A percentile compares a stretch with the other conserved stretches of the same genome.
These are phyloP conservation scores for Chalciporus pseudorubinellus DNA, from an alignment of 768 basidiomycete genomes.

Conservation along the genomic window DNA sequence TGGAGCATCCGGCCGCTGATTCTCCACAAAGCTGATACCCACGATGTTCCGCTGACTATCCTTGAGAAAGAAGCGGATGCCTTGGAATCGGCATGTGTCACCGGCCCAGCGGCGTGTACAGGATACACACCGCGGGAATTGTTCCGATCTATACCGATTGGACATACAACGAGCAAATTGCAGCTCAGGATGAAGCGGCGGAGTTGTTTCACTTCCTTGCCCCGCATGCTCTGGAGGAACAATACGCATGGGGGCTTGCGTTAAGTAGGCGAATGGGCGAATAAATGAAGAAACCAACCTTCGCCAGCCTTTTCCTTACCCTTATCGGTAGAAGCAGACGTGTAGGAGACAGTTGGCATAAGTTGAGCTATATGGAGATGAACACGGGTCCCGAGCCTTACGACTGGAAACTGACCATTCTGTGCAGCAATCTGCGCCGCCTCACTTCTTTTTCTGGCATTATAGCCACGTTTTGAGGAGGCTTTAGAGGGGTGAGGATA, in stretches of 20 bases:
- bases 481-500: conserved; percentile 21
- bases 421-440: conserved; percentile 63
- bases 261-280: conserved; percentile 1
- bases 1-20: conserved; percentile 54
- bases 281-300: conserved; percentile 28
- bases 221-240: conserved; percentile 30
- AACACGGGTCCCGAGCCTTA: conserved; percentile 12
- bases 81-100: conserved; percentile 84
- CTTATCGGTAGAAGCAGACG: conserved; percentile 37
- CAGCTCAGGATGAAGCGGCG: conserved; percentile 56
- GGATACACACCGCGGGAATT: conserved; percentile 77
- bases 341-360: conserved; percentile 45
- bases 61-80: conserved; percentile 76
- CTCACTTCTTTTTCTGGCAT: conserved; percentile 69
- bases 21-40: conserved; percentile 69
- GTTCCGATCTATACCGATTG: conserved; percentile 66
- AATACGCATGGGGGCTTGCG: conserved; percentile 29
- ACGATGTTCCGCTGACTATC: conserved; percentile 56
- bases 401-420: conserved; percentile 45
- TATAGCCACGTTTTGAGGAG: conserved; percentile 64
- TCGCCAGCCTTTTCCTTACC: conserved; percentile 45
- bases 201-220: conserved; percentile 27
- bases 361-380: conserved; percentile 39
- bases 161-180: conserved; percentile 87
- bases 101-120: conserved; percentile 87